phyloP scores from a whole-genome alignment of 257 asterid genomes.

The Eustoma russellianum region DNA sequence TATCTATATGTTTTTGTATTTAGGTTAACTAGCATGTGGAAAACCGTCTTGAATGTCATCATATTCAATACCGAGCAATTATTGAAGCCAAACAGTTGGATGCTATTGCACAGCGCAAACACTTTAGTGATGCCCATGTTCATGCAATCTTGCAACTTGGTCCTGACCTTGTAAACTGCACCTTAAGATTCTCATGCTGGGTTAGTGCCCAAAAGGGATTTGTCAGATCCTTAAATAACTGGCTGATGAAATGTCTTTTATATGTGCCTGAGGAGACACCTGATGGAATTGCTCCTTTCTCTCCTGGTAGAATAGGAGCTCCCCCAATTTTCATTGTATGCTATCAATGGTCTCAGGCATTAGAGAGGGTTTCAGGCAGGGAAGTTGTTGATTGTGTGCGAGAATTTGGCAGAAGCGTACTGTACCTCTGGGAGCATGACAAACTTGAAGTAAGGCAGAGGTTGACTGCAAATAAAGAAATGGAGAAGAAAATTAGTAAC shows the following conservation, averaged over 20 bases:
- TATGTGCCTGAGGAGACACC: slow-evolving; percentile 91
- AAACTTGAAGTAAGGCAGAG: slow-evolving; percentile 62
- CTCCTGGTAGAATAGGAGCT: slow-evolving; percentile 92
- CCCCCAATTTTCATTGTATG: slow-evolving; percentile 78
- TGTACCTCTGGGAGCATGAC: slow-evolving; percentile 73
- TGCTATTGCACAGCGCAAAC: slow-evolving; percentile 57
- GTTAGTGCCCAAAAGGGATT: slow-evolving; percentile 68
- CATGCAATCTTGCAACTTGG: slow-evolving; percentile 83
- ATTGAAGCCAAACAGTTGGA: slow-evolving; percentile 71
- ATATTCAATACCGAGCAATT: slow-evolving; percentile 70
- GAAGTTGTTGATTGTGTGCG: slow-evolving; percentile 79
- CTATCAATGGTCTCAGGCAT: slow-evolving; percentile 78
- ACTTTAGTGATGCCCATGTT: slow-evolving; percentile 61
- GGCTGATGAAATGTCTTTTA: slow-evolving; percentile 91
- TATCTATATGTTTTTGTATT: background rate
- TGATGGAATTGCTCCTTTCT: slow-evolving; percentile 79
- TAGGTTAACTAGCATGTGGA: slow-evolving; percentile 90
- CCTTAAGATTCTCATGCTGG: slow-evolving; percentile 73
- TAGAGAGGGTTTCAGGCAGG: slow-evolving; percentile 67
- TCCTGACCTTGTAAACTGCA: slow-evolving; percentile 73
- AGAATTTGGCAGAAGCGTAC: slow-evolving; percentile 54
- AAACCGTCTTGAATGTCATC: slow-evolving; percentile 86
- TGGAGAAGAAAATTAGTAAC: slow-evolving; percentile 62
- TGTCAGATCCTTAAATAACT: slow-evolving; percentile 57
- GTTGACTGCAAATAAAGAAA: slow-evolving; percentile 55